Evolutionary conservation across 139 green algal species (phyloP).

Genomic region (Dunaliella sp.): DNA sequence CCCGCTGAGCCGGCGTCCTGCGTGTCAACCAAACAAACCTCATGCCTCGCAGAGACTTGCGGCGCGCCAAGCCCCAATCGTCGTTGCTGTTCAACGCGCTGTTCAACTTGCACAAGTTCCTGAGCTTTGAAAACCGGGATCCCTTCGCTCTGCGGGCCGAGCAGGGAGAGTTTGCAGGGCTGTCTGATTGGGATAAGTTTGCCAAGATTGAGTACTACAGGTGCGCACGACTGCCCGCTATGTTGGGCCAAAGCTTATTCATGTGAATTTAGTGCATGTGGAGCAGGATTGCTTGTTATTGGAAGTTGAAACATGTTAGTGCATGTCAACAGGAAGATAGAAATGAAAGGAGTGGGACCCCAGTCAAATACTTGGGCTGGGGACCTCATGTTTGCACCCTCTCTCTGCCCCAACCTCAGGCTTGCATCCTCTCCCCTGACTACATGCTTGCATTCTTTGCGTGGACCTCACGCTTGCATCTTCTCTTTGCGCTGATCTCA

Average conservation of each 20-base stretch:
- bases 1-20: too few relatives aligned
- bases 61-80: constrained; percentile 62
- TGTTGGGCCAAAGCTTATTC: background rate
- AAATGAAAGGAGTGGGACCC: background rate
- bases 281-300: background rate
- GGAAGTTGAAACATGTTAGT: background rate
- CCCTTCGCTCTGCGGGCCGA: constrained; percentile 53
- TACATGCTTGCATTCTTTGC: too few relatives aligned
- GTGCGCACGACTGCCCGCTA: background rate
- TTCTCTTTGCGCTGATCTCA: too few relatives aligned
- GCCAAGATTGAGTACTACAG: constrained; percentile 65
- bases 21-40: too few relatives aligned
- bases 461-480: too few relatives aligned
- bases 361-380: background rate
- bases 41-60: constrained; percentile 79
- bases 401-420: background rate
- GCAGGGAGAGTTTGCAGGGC: constrained; percentile 52
- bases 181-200: constrained; percentile 78
- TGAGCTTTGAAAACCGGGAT: constrained; percentile 91
- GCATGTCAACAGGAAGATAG: background rate
- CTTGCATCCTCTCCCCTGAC: too few relatives aligned
- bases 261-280: background rate
- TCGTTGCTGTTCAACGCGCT: constrained; percentile 96
- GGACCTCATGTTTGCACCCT: background rate
- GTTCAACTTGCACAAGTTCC: constrained; percentile 99